Evolutionary conservation across 371 early-diverging fungal genomes (phyloP).

Genomic region (Mucor plumbeus): DNA sequence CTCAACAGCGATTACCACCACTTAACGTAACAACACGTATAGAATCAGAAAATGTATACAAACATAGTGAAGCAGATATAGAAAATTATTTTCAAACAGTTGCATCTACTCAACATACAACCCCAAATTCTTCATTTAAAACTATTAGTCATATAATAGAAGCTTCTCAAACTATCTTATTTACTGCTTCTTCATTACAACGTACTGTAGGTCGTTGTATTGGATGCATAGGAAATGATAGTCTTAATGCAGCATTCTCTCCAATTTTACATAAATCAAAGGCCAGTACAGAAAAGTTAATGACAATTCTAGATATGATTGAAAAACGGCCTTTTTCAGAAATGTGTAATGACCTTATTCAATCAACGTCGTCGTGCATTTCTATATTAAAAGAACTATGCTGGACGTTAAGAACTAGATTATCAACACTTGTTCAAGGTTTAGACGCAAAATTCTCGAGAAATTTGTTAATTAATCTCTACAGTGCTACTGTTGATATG

Average conservation of each 20-base stretch:
- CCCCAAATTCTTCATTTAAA: neutral
- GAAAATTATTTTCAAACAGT: constrained; percentile 1
- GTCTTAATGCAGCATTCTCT: constrained; percentile 26
- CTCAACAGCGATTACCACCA: constrained; percentile 12
- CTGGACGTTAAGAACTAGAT: constrained; percentile 26
- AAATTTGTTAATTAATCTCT: constrained; percentile 49
- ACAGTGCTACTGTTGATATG: constrained; percentile 59
- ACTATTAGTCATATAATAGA: constrained; percentile 20
- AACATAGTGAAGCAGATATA: neutral
- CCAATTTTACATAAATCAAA: constrained; percentile 28
- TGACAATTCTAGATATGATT: constrained; percentile 17
- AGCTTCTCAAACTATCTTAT: constrained; percentile 40
- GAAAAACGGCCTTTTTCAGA: constrained; percentile 22
- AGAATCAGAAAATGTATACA: neutral
- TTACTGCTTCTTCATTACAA: constrained; percentile 35
- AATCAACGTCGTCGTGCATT: constrained; percentile 23
- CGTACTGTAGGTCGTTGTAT: constrained; percentile 36
- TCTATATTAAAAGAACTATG: constrained; percentile 35
- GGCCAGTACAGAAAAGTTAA: constrained; percentile 27
- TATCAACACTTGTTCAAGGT: constrained; percentile 33
- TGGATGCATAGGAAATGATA: constrained; percentile 28
- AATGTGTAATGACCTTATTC: constrained; percentile 13
- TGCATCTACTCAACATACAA: neutral
- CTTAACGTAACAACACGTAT: constrained; percentile 3
- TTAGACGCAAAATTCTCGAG: constrained; percentile 52